Conservation (phyloP, 2,329 filamentous ascomycete genomes). For the Emericellopsis atlantica region DNA sequence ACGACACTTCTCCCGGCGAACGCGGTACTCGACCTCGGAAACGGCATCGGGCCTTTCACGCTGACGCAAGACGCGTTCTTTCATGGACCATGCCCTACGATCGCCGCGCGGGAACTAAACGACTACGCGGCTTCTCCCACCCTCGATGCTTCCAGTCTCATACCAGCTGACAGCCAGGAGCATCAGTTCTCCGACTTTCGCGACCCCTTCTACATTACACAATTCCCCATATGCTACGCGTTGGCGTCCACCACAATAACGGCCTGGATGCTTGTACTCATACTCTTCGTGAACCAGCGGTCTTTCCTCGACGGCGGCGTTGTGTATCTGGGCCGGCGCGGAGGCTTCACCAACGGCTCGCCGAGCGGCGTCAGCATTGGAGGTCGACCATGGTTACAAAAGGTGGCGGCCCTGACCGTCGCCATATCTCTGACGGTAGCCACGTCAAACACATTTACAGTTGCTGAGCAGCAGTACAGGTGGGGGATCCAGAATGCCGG, state of each 20-base stretch:
- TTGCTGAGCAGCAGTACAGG: constrained; percentile 71
- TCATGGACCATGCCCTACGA: constrained; percentile 17
- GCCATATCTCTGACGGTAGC: constrained; percentile 86
- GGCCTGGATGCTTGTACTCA: constrained; percentile 83
- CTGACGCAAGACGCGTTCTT: constrained; percentile 48
- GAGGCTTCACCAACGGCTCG: constrained; percentile 77
- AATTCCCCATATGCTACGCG: constrained; percentile 85
- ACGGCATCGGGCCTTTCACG: constrained; percentile 38
- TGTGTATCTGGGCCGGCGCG: constrained; percentile 67
- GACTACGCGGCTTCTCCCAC: constrained; percentile 9
- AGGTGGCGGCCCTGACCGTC: constrained; percentile 60
- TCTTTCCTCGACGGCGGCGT: constrained; percentile 82
- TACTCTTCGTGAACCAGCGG: constrained; percentile 87
- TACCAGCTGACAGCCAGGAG: constrained; percentile 14
- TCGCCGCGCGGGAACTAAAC: constrained; percentile 9
- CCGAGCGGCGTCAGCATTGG: constrained; percentile 74
- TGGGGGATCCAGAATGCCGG: constrained; percentile 69
- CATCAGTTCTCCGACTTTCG: constrained; percentile 49
- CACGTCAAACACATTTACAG: constrained; percentile 78
- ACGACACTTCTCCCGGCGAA: constrained; percentile 28
- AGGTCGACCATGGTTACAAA: constrained; percentile 87
- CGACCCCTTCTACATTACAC: constrained; percentile 88
- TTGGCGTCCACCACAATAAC: constrained; percentile 85
- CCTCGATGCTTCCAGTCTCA: constrained; percentile 22
- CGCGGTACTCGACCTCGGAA: constrained; percentile 34